Conservation (phyloP, 2,329 filamentous ascomycete species). For the Leptographium wingfieldii region DNA sequence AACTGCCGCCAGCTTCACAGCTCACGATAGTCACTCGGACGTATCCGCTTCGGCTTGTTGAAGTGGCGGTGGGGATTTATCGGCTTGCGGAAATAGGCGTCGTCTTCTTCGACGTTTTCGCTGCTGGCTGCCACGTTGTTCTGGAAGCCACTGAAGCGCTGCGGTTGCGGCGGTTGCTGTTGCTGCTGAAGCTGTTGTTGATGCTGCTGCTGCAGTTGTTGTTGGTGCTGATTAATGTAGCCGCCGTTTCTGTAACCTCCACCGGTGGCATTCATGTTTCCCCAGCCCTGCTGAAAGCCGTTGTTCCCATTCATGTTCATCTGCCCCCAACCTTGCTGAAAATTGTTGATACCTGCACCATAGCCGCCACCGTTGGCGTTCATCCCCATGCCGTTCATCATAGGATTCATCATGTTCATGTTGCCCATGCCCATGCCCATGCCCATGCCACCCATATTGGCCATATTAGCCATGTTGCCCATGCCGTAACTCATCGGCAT, state of each 20-base stretch:
- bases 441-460: constrained; percentile 22
- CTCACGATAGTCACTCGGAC: constrained; percentile 86
- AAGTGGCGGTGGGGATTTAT: constrained; percentile 89
- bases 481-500: constrained; percentile 22
- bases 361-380: not conserved
- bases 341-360: not conserved
- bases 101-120: constrained; percentile 55
- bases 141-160: constrained; percentile 6
- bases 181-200: not conserved
- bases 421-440: constrained; percentile 24
- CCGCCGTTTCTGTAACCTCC: not conserved
- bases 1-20: constrained; percentile 33
- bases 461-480: constrained; percentile 20
- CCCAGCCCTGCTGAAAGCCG: constrained; percentile 1
- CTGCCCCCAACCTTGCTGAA: constrained; percentile 11
- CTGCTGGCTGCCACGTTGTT: constrained; percentile 8
- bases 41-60: constrained; percentile 63
- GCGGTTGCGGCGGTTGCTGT: constrained; percentile 1
- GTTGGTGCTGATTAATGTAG: not conserved
- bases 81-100: constrained; percentile 89
- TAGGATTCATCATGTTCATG: constrained; percentile 17
- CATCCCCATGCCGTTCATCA: constrained; percentile 4
- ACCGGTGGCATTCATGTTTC: not conserved
- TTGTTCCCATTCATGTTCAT: constrained; percentile 17
- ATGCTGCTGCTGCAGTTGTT: not conserved